Evolutionary conservation across 1,284 basidiomycete species (phyloP).

Genomic region (Boletus smithii): DNA sequence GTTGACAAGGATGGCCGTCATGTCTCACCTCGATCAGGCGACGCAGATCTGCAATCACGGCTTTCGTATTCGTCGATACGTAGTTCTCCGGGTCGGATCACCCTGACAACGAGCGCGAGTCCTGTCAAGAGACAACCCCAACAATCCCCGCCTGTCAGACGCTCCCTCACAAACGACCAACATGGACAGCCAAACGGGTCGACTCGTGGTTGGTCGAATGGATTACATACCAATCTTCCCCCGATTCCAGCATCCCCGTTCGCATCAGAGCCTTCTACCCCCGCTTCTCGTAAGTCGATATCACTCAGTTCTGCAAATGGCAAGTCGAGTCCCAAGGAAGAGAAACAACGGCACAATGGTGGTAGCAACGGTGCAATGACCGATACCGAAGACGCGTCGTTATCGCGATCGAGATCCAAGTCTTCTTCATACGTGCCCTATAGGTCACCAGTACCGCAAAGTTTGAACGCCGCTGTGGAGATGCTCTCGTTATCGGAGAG

Average conservation of each 20-base stretch:
- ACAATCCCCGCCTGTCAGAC: slow-evolving; percentile 27
- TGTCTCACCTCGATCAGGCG: slow-evolving; percentile 26
- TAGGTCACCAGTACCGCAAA: slow-evolving; percentile 49
- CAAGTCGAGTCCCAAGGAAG: slow-evolving; percentile 26
- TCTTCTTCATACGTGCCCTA: slow-evolving; percentile 48
- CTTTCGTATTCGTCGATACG: slow-evolving; percentile 30
- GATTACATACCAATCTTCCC: slow-evolving; percentile 31
- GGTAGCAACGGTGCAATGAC: slow-evolving; percentile 21
- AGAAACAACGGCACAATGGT: slow-evolving; percentile 20
- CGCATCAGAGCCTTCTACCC: slow-evolving; percentile 36
- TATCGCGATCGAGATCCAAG: slow-evolving; percentile 40
- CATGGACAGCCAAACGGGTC: slow-evolving; percentile 26
- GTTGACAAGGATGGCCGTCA: slow-evolving; percentile 33
- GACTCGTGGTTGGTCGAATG: slow-evolving; percentile 27
- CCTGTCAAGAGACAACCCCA: slow-evolving; percentile 23
- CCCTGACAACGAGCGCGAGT: slow-evolving; percentile 21
- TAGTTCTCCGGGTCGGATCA: slow-evolving; percentile 31
- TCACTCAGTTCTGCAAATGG: slow-evolving; percentile 28
- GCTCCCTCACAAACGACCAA: slow-evolving; percentile 34
- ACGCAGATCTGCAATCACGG: slow-evolving; percentile 24
- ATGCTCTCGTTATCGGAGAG: slow-evolving; percentile 50
- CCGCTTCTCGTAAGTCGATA: slow-evolving; percentile 33
- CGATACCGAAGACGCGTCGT: slow-evolving; percentile 29
- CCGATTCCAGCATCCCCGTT: slow-evolving; percentile 38
- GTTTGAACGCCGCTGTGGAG: slow-evolving; percentile 55